Evolutionary conservation across 495 filamentous ascomycete species (phyloP).

Genomic region (Penicillium taxi): DNA sequence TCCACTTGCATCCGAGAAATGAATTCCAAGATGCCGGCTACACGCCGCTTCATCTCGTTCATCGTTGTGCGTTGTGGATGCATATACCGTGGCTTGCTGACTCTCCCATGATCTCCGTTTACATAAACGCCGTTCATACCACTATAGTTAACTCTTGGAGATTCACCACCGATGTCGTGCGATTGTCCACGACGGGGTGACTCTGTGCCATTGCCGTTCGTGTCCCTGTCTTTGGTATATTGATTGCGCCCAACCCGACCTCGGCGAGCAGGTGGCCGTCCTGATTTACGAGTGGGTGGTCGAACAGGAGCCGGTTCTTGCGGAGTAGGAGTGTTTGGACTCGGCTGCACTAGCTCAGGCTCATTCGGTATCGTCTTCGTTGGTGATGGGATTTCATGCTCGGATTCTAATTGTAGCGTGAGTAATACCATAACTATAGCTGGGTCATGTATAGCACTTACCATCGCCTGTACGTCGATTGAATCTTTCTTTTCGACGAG

Average conservation of each 20-base stretch:
- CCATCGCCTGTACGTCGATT: conserved; percentile 70
- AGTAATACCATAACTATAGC: conserved; percentile 2
- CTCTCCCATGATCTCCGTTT: conserved; percentile 43
- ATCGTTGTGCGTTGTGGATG: conserved; percentile 61
- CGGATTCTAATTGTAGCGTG: conserved; percentile 23
- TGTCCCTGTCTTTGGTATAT: conserved; percentile 70
- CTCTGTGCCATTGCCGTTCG: conserved; percentile 46
- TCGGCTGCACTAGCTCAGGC: conserved; percentile 39
- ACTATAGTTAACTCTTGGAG: conserved; percentile 30
- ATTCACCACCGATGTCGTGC: conserved; percentile 47
- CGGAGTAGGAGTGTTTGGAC: conserved; percentile 48
- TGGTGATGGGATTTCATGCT: conserved; percentile 32
- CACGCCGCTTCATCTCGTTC: conserved; percentile 85
- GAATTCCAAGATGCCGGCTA: conserved; percentile 76
- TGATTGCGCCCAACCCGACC: conserved; percentile 76
- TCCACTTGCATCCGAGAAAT: conserved; percentile 88
- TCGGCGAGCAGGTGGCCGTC: conserved; percentile 54
- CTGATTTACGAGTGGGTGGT: conserved; percentile 56
- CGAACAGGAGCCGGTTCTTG: conserved; percentile 35
- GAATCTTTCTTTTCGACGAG: conserved; percentile 64
- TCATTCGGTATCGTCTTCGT: conserved; percentile 31
- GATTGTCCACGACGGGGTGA: conserved; percentile 62
- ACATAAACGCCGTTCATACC: conserved; percentile 26
- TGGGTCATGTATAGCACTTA: conserved; percentile 29
- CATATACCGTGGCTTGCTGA: conserved; percentile 51